phyloP scores from a whole-genome alignment of 805 yeast genomes.

The Pichia ethanolica region DNA sequence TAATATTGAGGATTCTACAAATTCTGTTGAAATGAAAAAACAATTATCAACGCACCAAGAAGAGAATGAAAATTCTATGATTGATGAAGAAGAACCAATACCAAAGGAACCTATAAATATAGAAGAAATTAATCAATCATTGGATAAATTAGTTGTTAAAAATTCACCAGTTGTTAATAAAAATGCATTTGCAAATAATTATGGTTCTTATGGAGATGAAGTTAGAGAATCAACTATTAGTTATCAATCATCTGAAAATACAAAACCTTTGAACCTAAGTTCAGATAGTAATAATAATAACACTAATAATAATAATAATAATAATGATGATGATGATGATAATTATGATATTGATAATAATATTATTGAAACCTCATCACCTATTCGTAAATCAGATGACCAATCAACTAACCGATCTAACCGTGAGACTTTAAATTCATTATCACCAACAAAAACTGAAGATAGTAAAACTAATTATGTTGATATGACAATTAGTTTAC shows the following conservation, averaged over 20 bases:
- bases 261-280: not conserved
- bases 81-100: not conserved
- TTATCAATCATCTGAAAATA: not conserved
- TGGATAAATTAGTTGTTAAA: constrained; percentile 6
- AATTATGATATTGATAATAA: not conserved
- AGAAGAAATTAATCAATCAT: not conserved
- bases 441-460: not conserved
- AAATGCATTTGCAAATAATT: constrained; percentile 3
- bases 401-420: not conserved
- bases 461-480: not conserved
- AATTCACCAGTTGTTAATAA: not conserved
- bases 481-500: constrained; percentile 3
- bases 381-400: not conserved
- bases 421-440: not conserved
- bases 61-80: not conserved
- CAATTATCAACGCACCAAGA: not conserved
- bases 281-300: too few relatives aligned
- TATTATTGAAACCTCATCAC: not conserved
- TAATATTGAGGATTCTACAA: too few relatives aligned
- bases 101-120: not conserved
- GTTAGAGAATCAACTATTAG: not conserved
- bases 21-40: not conserved
- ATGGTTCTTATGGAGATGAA: constrained; percentile 4
- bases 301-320: too few relatives aligned
- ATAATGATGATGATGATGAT: not conserved